A percentile compares a stretch with the other conserved stretches of the same genome.
These are phyloP conservation scores for Euphorbia peplus DNA, from an alignment of 345 rosid genomes.

Conservation along the genomic window DNA sequence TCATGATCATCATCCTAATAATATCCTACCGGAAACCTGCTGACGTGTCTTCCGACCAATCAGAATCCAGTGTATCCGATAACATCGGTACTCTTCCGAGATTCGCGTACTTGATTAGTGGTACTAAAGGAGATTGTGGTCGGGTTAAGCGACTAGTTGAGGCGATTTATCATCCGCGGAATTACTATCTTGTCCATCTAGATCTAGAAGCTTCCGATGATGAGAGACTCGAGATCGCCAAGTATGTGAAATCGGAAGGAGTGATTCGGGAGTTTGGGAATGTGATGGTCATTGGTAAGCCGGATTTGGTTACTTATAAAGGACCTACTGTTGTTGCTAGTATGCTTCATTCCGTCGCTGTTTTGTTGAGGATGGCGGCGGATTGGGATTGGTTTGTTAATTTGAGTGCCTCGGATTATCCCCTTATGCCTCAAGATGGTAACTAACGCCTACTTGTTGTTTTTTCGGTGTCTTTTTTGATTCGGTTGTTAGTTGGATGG, in stretches of 20 bases:
- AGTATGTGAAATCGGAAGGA: conserved; percentile 61
- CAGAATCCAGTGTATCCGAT: conserved; percentile 15
- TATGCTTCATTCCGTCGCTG: conserved; percentile 66
- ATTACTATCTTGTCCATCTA: conserved; percentile 72
- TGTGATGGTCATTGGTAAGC: conserved; percentile 79
- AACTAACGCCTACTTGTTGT: conserved; percentile 11
- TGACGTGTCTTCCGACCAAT: conserved; percentile 7
- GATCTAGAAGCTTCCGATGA: conserved; percentile 79
- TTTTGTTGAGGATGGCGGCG: conserved; percentile 61
- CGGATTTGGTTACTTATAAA: conserved; percentile 72
- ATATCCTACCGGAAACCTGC: conserved; percentile 28
- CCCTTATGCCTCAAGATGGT: conserved; percentile 94
- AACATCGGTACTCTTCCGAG: conserved; percentile 45
- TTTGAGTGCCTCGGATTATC: conserved; percentile 78
- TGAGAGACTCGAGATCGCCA: conserved; percentile 77
- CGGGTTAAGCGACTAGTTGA: conserved; percentile 58
- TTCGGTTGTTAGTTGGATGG: neutral
- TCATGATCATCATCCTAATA: conserved; percentile 31
- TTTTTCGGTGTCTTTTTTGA: neutral
- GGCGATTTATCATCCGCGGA: conserved; percentile 76
- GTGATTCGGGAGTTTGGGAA: conserved; percentile 53
- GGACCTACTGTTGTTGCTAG: conserved; percentile 84
- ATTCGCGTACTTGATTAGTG: conserved; percentile 71
- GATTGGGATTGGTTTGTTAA: conserved; percentile 98
- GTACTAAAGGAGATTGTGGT: conserved; percentile 68